Evolutionary conservation across 2,329 filamentous ascomycete genomes (phyloP), one percentile per base, ranked within the genome.

Genomic region (Penicillium sp.): DNA sequence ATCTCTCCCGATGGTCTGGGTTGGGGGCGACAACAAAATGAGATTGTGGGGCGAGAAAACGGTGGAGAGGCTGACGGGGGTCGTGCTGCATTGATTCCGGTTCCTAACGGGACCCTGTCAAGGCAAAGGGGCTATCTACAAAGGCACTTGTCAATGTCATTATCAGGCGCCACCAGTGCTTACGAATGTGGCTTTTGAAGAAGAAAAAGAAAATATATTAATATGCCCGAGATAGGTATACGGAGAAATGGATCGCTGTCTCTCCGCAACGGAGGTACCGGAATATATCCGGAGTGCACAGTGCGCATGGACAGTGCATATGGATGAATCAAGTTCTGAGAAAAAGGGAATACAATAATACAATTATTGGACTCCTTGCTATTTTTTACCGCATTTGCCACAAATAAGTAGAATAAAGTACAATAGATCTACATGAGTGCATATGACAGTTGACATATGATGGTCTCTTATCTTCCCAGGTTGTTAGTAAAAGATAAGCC

Each of bases 301-400:
- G 9, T 31, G 3, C 12, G 8, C 27, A 29, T 29, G 25, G 8
- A 27, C 8, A 9, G 27, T 27, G 21, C 41, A 43, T 25, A 25
- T 43, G 21, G 23, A 42, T 38, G 8, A 19, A 38, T 38, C 35
- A 10, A 10, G 3, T 38, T 37, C 15, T n/a, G 4, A 10, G 8
- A 8, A 3, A 5, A 38, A 19, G 17, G 17, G 35, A 10, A 10
- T 12, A 35, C 29, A 50, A 50, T 56, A 8, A 19, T 12, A 35
- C 52, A 50, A 50, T 56, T 35, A 56, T 56, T 50, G 53, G 31
- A 56, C 46, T 50, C 46, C 53, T 56, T 50, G 38, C 53, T 12
- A 56, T 46, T 41, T 25, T 41, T 33, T 41, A 4, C 33, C 29
- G 9, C 25, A 17, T 27, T 21, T 51, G 10, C 25, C 49, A 19